Evolutionary conservation across 345 rosid species (phyloP).

Genomic region (Syzygium jambos): DNA sequence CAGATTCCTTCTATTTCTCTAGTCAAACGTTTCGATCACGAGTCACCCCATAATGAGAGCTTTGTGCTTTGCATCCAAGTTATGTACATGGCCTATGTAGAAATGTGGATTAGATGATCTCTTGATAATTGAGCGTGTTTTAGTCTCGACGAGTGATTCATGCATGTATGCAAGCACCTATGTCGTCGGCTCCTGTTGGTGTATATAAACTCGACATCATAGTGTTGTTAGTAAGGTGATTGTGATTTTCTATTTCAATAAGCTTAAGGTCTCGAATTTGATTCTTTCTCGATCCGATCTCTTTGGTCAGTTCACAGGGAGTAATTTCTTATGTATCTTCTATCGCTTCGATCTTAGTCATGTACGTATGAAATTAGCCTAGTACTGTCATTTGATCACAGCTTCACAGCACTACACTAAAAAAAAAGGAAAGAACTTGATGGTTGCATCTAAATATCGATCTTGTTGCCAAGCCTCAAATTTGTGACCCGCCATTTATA

Average conservation of each 20-base stretch:
- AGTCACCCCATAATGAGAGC: not conserved
- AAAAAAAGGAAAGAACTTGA: not conserved
- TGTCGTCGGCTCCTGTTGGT: not conserved
- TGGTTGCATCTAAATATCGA: not conserved
- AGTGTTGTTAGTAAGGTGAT: not conserved
- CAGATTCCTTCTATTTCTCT: not conserved
- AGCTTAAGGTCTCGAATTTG: not conserved
- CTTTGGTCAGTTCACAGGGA: not conserved
- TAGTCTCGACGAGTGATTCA: not conserved
- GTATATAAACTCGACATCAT: not conserved
- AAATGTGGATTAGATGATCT: not conserved
- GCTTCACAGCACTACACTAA: not conserved
- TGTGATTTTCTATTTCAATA: not conserved
- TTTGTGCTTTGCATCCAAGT: not conserved
- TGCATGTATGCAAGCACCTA: not conserved
- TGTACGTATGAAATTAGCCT: not conserved
- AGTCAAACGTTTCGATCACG: not conserved
- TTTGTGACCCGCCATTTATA: not conserved
- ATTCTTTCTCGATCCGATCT: not conserved
- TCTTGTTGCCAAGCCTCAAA: not conserved
- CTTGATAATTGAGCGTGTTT: not conserved
- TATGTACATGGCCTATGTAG: not conserved
- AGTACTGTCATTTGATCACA: not conserved
- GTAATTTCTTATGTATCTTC: not conserved
- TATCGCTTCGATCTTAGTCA: not conserved